A percentile compares a stretch with the other conserved stretches of the same genome.
Conservation (phyloP, 148 eudicot genomes). For the Mesembryanthemum crystallinum region DNA sequence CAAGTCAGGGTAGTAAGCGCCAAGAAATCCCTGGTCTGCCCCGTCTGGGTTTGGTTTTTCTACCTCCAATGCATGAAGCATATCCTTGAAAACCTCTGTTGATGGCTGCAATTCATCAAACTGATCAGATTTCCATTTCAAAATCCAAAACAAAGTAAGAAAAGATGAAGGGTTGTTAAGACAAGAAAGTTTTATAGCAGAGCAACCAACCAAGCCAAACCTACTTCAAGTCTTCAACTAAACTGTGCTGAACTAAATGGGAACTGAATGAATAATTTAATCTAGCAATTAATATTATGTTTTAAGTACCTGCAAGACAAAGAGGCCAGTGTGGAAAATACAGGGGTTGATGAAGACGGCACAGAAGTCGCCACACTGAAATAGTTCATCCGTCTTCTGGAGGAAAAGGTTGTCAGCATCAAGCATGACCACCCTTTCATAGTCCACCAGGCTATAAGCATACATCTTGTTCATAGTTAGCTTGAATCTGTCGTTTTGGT, state of each 20-base stretch:
- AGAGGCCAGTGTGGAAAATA: slow-evolving; percentile 96
- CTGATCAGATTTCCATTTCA: background rate
- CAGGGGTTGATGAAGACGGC: slow-evolving; percentile 97
- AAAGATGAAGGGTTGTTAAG: background rate
- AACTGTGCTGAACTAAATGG: too few relatives aligned
- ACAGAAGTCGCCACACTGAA: slow-evolving; percentile 94
- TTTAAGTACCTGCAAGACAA: slow-evolving; percentile 67
- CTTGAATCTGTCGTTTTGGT: slow-evolving; percentile 58
- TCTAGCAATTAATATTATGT: too few relatives aligned
- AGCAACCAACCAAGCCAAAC: too few relatives aligned
- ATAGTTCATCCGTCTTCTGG: slow-evolving; percentile 74
- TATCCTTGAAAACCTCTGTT: slow-evolving; percentile 57
- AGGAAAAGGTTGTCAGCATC: slow-evolving; percentile 92
- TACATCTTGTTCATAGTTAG: slow-evolving; percentile 82
- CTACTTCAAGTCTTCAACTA: too few relatives aligned
- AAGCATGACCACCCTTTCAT: slow-evolving; percentile 90
- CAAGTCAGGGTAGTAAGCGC: slow-evolving; percentile 78
- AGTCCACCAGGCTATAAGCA: slow-evolving; percentile 81
- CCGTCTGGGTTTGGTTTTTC: slow-evolving; percentile 66
- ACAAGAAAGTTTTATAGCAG: background rate
- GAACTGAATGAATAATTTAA: too few relatives aligned
- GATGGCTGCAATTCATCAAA: slow-evolving; percentile 65
- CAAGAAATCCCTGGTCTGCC: slow-evolving; percentile 91
- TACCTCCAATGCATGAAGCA: slow-evolving; percentile 62
- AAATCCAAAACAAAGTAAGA: background rate